phyloP scores from a whole-genome alignment of 352 stramenopile species.

The Phytophthora cajani region DNA sequence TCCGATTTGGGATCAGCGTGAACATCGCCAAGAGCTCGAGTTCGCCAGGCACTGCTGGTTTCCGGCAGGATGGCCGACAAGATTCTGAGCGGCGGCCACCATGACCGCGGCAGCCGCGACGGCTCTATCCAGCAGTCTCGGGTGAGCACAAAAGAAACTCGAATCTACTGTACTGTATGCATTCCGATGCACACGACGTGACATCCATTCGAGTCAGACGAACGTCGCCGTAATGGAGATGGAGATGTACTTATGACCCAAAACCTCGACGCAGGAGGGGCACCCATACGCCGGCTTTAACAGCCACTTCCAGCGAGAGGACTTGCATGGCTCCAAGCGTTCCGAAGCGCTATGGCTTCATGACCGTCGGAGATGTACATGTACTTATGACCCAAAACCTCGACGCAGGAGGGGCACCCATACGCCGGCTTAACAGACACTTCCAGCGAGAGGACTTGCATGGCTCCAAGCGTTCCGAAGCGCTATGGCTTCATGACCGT shows the following conservation, averaged over 20 bases:
- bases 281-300: neutral
- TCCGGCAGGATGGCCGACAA: slow-evolving; percentile 17
- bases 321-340: neutral
- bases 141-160: slow-evolving; percentile 40
- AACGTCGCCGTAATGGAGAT: neutral
- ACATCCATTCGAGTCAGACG: slow-evolving; percentile 16
- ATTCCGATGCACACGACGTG: neutral
- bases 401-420: neutral
- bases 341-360: slow-evolving; percentile 8
- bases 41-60: slow-evolving; percentile 25
- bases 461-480: neutral
- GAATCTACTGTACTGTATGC: neutral
- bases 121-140: slow-evolving; percentile 17
- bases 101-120: slow-evolving; percentile 8
- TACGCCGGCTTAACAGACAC: slow-evolving; percentile 1
- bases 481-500: slow-evolving; percentile 5
- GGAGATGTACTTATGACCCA: slow-evolving; percentile 1
- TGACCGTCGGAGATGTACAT: neutral
- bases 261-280: neutral
- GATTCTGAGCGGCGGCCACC: slow-evolving; percentile 14
- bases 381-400: neutral
- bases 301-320: slow-evolving; percentile 4
- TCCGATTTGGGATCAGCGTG: neutral
- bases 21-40: slow-evolving; percentile 1
- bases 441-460: neutral